Evolutionary conservation across 805 yeast species (phyloP).

Genomic region (Candida ponderosae): DNA sequence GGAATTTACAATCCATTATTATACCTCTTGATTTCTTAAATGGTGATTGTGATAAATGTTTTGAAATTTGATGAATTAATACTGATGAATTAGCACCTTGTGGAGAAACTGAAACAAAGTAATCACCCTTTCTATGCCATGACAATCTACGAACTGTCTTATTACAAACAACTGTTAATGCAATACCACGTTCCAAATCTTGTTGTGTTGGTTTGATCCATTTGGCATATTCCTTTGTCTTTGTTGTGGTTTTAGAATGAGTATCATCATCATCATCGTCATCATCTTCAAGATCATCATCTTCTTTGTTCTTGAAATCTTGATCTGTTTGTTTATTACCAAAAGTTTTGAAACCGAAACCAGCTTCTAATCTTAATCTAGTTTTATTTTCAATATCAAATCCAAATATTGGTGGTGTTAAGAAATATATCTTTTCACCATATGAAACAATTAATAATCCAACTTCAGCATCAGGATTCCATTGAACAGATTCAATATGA

Average conservation of each 20-base stretch:
- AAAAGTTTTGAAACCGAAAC: slow-evolving; percentile 79
- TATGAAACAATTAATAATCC: slow-evolving; percentile 83
- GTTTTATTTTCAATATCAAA: slow-evolving; percentile 79
- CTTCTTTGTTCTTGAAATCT: too few relatives aligned
- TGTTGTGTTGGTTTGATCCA: slow-evolving; percentile 76
- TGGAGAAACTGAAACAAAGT: slow-evolving; percentile 94
- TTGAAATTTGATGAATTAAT: slow-evolving; percentile 87
- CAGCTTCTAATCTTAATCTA: slow-evolving; percentile 71
- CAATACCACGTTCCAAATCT: slow-evolving; percentile 60
- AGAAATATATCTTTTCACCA: slow-evolving; percentile 69
- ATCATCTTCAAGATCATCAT: slow-evolving; percentile 28
- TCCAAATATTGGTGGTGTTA: slow-evolving; percentile 90
- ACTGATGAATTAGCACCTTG: slow-evolving; percentile 85
- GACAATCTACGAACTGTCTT: slow-evolving; percentile 70
- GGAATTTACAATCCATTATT: slow-evolving; percentile 93
- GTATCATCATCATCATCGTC: slow-evolving; percentile 32
- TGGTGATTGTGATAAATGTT: slow-evolving; percentile 93
- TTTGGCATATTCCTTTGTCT: slow-evolving; percentile 53
- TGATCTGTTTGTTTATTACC: slow-evolving; percentile 41
- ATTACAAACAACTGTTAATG: slow-evolving; percentile 62
- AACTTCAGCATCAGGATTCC: slow-evolving; percentile 75
- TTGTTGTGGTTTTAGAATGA: slow-evolving; percentile 18
- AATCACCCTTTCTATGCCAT: slow-evolving; percentile 98
- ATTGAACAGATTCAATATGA: slow-evolving; percentile 70
- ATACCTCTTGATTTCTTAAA: slow-evolving; percentile 90